Evolutionary conservation across 2,329 filamentous ascomycete genomes (phyloP).

Genomic region (Diaporthe citrichinensis): DNA sequence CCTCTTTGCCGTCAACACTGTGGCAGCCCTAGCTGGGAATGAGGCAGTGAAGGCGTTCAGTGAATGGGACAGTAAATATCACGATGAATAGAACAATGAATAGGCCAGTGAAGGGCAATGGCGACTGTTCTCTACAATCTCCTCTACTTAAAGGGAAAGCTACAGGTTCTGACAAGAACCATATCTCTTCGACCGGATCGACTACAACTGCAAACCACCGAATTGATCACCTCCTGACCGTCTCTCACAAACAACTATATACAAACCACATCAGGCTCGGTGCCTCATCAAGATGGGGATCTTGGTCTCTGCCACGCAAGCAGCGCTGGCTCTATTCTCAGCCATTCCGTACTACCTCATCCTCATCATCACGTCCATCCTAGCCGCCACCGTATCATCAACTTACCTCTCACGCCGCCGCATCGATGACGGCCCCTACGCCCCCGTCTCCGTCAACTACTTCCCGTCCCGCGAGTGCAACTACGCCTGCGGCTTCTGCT

Average conservation of each 20-base stretch:
- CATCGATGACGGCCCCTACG: not conserved
- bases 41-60: not conserved
- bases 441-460: conserved; percentile 44
- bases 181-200: not conserved
- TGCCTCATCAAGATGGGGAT: not conserved
- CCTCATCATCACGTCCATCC: not conserved
- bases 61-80: not conserved
- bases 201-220: not conserved
- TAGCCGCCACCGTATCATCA: not conserved
- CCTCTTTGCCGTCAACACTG: not conserved
- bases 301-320: not conserved
- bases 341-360: not conserved
- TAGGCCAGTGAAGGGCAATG: not conserved
- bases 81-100: not conserved
- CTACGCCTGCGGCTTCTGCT: conserved; percentile 65
- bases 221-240: too few species aligned
- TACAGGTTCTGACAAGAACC: not conserved
- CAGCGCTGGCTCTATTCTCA: not conserved
- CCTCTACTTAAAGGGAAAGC: not conserved
- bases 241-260: not conserved
- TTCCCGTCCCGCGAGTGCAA: conserved; percentile 43
- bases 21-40: too few species aligned
- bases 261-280: not conserved
- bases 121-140: not conserved
- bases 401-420: not conserved